Base-by-base conservation (phyloP, 495 filamentous ascomycete genomes). In the Penicillium ochrochloron region DNA sequence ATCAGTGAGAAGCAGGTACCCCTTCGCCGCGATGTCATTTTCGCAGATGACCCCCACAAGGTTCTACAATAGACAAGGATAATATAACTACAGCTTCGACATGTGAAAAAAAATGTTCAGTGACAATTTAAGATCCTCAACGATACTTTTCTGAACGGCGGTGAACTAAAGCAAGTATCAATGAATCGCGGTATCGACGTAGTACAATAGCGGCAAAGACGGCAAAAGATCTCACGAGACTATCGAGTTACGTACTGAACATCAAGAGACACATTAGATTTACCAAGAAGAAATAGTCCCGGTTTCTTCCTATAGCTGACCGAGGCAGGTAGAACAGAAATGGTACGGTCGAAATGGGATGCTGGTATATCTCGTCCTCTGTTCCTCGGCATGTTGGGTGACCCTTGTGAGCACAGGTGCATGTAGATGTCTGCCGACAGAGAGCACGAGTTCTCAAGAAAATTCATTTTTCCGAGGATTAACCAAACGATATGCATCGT, bases 301-400 rank as follows among this genome's bases (percentile, higher is more conserved):
- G 8, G 21, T 25, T 31, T 0, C 9, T n/a, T n/a, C 3, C 5
- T 15, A 52, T 27, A 9, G 14, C 25, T 31, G 48, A 27, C 62
- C 57, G 56, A 54, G 56, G 56, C 23, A 44, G 59, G 25, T 31
- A 46, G 34, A 50, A 48, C 44, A 63, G 19, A 41, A 2, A 35
- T 25, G n/a, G 44, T 35, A 51, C 27, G 51, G 34, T 7, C 15
- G 23, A n/a, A 53, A 21, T 57, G 39, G 44, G n/a, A 39, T 35
- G 33, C 58, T 31, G 55, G 41, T 39, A 33, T 62, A 14, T 57
- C 21, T 39, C 21, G 51, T 48, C 15, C 41, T 41, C 44, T 63
- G 62, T 72, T 60, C 68, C 68, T 66, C 65, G 68, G 67, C 65
- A 68, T 64, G 35, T 61, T 57, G 63, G 59, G 44, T 58, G 44